Base-by-base conservation (phyloP, 495 filamentous ascomycete genomes). In the Saxispiralis lemnorum region DNA sequence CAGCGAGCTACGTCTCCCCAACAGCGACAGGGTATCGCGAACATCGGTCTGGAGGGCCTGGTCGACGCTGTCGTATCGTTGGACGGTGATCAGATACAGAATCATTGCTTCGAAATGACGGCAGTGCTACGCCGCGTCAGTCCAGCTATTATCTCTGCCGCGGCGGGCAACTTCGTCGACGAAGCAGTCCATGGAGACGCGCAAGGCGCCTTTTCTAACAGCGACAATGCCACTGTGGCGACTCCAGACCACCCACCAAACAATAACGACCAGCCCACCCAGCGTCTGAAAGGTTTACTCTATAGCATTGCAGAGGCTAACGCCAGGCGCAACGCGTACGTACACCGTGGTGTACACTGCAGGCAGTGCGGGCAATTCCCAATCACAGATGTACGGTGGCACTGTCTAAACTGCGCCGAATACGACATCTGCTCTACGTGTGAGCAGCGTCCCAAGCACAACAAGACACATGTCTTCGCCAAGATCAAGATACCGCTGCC, bases 391-490 rank as follows among this genome's bases (percentile, higher is more conserved):
- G 31, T 51, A 12, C 45, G 55, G 12, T 58, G 44, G 35, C 49
- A 42, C 17, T 58, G 55, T 31, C 38, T 51, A n/a, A 58, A 58
- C 21, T 58, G 55, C 32, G 28, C 46, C 70, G 88, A 55, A 93
- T 93, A 60, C 75, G 83, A 45, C 57, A 73, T 88, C 14, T 94
- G 83, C 61, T 83, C 92, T 59, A 76, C 73, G 7, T 95, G 87
- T 56, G 87, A 95, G 61, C 75, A 81, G 4, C 75, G 7, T 7
- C 20, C 17, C 6, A 20, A 7, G 0, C 92, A 99, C 57, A 75
- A 70, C 47, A 93, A 88, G 61, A 93, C 86, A 0, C 89, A 97
- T 63, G 66, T 97, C 35, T 94, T 97, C 66, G 93, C 88, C 67
- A 96, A 96, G 60, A 78, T 87, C 43, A 71, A 73, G 12, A 78